Percentiles rank a stretch among this genome's conserved stretches.
phyloP scores from a whole-genome alignment of 768 basidiomycete genomes.

The Suillus plorans region DNA sequence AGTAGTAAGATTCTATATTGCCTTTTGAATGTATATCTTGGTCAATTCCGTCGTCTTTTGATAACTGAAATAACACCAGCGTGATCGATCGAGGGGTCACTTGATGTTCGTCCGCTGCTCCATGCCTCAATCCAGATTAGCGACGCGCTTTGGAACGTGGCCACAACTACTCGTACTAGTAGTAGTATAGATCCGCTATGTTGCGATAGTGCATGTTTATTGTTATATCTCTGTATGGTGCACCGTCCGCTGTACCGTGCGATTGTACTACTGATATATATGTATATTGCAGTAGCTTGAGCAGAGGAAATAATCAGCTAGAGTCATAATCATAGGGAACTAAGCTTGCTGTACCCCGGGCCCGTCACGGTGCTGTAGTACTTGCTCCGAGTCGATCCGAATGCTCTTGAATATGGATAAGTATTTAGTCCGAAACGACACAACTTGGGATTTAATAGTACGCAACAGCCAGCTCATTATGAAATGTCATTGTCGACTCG shows the following conservation, averaged over 20 bases:
- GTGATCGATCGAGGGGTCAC: too few species aligned
- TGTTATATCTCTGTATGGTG: neutral
- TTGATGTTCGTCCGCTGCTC: too few species aligned
- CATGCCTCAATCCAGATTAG: too few species aligned
- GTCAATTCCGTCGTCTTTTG: too few species aligned
- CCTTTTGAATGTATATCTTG: too few species aligned
- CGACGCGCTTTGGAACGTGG: too few species aligned
- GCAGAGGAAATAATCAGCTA: neutral
- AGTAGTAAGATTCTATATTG: too few species aligned
- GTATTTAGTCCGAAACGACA: neutral
- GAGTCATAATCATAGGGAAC: too few species aligned
- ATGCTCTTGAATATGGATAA: neutral
- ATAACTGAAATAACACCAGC: too few species aligned
- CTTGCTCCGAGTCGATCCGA: too few species aligned
- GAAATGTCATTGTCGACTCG: neutral
- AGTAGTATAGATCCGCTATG: neutral
- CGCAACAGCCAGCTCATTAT: neutral
- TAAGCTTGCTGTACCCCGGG: too few species aligned
- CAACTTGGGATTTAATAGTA: fast-evolving
- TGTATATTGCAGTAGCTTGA: neutral
- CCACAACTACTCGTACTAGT: neutral
- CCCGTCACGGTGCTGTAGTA: too few species aligned
- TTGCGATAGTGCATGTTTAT: neutral
- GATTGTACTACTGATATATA: neutral
- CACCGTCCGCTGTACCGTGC: neutral